Evolutionary conservation across 2,329 filamentous ascomycete species (phyloP), one percentile per base, ranked within the genome.

Genomic region (Xylariaceae sp.): DNA sequence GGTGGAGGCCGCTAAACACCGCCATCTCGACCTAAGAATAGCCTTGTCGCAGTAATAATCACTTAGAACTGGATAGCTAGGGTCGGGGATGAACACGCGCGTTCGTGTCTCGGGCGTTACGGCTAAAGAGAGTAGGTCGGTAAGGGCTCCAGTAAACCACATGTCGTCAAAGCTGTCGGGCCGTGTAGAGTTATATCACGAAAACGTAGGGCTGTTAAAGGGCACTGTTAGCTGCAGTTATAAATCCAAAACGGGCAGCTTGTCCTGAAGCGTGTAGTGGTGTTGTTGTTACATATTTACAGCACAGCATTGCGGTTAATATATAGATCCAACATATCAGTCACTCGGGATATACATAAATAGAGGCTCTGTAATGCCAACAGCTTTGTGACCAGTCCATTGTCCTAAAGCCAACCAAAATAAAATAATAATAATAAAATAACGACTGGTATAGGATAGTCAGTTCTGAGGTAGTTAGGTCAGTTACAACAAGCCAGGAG

Each of bases 61-160:
- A 16, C 5, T 16, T 7, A 10, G 32, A 48, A 44, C 40, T 20
- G 21, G 26, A 40, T 40, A 40, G 44, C 45, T 20, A 12, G 3
- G 14, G 12, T 10, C 14, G 12, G 29, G 29, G 43, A 43, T 53
- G 56, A 32, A 55, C 60, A 63, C 60, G 60, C 53, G 60, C 53
- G 23, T 57, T 59, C n/a, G n/a, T 20, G 61, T 63, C 61, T 63
- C 61, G 61, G 61, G 59, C 56, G 18, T 61, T 57, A 46, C 47
- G 50, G 37, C 56, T 12, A 53, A 63, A 61, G 50, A 26, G 9
- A 57, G 55, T 49, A 61, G 54, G 23, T 40, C 53, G 48, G 51
- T 40, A 52, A 26, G 40, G 20, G 51, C n/a, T 20, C 44, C 44
- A 19, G 20, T 29, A 52, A 54, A 48, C 44, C 49, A 54, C 51